phyloP scores from a whole-genome alignment of 768 basidiomycete species.

The Omphalotus guepiniiformis region DNA sequence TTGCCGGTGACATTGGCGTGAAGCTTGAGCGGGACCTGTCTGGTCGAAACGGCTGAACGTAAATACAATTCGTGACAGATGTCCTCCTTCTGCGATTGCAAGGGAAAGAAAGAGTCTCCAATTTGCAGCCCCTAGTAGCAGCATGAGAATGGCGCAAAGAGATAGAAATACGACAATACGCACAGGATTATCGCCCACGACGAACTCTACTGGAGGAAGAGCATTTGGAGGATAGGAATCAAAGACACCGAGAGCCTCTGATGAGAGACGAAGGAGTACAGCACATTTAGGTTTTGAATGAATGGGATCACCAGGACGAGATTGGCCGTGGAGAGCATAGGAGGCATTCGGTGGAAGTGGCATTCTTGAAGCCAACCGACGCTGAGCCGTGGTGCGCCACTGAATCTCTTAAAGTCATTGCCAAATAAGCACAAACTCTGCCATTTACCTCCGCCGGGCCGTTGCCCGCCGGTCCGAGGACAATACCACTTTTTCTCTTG shows the following conservation, averaged over 20 bases:
- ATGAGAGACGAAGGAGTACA: slow-evolving; percentile 72
- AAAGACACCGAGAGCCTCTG: slow-evolving; percentile 67
- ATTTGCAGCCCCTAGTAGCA: slow-evolving; percentile 59
- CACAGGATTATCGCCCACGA: slow-evolving; percentile 60
- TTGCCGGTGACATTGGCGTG: slow-evolving; percentile 74
- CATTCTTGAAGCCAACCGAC: slow-evolving; percentile 36
- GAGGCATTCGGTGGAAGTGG: slow-evolving; percentile 60
- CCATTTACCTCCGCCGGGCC: background rate
- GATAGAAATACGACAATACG: slow-evolving; percentile 17
- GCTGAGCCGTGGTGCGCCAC: background rate
- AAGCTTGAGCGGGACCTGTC: slow-evolving; percentile 65
- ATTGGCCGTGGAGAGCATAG: slow-evolving; percentile 56
- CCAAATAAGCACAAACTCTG: background rate
- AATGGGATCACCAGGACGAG: slow-evolving; percentile 49
- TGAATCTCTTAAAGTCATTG: background rate
- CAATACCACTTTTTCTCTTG: background rate
- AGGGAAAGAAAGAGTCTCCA: slow-evolving; percentile 59
- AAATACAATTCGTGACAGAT: slow-evolving; percentile 70
- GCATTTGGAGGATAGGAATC: slow-evolving; percentile 36
- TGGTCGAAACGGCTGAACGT: slow-evolving; percentile 51
- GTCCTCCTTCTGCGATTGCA: slow-evolving; percentile 50
- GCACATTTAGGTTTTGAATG: slow-evolving; percentile 66
- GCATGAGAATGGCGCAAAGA: background rate
- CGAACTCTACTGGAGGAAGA: slow-evolving; percentile 47
- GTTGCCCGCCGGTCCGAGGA: slow-evolving; percentile 1